A percentile compares a stretch with the other conserved stretches of the same genome.
Conservation (phyloP, 371 early-diverging fungal genomes). For the Massospora cicadina region DNA sequence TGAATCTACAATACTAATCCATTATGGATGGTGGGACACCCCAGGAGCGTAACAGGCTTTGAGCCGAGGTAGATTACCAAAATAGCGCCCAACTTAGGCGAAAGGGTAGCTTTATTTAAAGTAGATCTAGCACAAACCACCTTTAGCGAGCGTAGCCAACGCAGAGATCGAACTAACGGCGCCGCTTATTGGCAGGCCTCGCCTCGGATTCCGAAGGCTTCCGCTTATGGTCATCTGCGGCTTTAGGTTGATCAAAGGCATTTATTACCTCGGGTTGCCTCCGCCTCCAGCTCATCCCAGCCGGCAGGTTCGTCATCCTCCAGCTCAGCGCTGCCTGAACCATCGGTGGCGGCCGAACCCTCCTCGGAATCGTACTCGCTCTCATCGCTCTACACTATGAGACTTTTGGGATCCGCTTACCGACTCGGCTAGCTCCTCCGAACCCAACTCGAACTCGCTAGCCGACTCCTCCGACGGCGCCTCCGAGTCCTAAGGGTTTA, state of each 20-base stretch:
- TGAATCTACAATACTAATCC: too few species aligned
- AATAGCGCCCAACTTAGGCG: too few species aligned
- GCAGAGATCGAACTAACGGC: neutral
- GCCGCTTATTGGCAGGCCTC: neutral
- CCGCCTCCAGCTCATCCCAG: constrained; percentile 68
- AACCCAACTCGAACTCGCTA: constrained; percentile 32
- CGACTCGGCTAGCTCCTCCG: constrained; percentile 25
- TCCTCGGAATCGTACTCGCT: constrained; percentile 36
- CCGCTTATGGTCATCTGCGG: neutral
- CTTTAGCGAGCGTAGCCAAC: neutral
- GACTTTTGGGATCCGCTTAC: constrained; percentile 12
- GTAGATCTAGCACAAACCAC: neutral
- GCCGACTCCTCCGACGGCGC: constrained; percentile 18
- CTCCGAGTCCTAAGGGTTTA: constrained; percentile 1
- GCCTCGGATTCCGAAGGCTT: neutral
- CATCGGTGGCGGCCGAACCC: neutral
- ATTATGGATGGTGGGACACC: too few species aligned
- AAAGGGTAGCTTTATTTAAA: neutral
- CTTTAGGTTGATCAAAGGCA: neutral
- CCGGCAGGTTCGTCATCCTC: constrained; percentile 26
- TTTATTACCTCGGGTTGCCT: constrained; percentile 38
- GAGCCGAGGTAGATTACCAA: too few species aligned
- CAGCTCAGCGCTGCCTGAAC: constrained; percentile 5
- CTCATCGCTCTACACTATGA: constrained; percentile 13
- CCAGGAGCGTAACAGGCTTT: too few species aligned